Evolutionary conservation across 1,139 yeast genomes (phyloP), one percentile per base, ranked within the genome.

Genomic region (Nakaseomyces bracarensis): DNA sequence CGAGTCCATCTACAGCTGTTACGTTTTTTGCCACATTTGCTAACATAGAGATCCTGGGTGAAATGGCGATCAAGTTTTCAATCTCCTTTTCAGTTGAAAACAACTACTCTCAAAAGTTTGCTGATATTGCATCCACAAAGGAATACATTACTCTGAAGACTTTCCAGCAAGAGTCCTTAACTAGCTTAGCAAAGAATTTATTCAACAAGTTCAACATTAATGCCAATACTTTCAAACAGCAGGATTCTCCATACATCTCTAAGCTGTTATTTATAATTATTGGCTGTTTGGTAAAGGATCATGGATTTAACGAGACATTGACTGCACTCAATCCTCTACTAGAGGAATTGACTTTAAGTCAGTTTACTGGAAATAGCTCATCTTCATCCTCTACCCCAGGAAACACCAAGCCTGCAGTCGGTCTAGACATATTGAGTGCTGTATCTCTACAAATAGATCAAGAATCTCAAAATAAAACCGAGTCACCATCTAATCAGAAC

Each of bases 271-370:
- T 72, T 50, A 72, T 80, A 22, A 58, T 82, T 19, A 55, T 84
- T 21, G 94, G 94, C 2, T 77, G 80, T 13, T 74, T 87, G 48
- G 72, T 81, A 29, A 80, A 78, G 52, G 94, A 83, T 60, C 84
- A 80, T 64, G 94, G 94, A 1, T 82, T 84, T 56, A 87, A 84
- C 54, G 61, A 71, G 1, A 69, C 79, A 19, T 63, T 82, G 49
- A 69, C 70, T 45, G 80, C 82, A 2, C 57, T 84, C 28, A 74
- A 84, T 49, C 87, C 82, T 49, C 69, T 82, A 6, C 74, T 83
- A 49, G 82, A 79, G 54, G 77, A 72, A 41, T 64, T 75, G 28
- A 68, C 84, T n/a, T 60, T 78, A 26, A 69, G 69, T 41, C 86
- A 81, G 46, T 80, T 78, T 54, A 30, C 39, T 9, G 22, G 8